Conservation (phyloP, 2,329 filamentous ascomycete genomes). For the Corynespora cassiicola region DNA sequence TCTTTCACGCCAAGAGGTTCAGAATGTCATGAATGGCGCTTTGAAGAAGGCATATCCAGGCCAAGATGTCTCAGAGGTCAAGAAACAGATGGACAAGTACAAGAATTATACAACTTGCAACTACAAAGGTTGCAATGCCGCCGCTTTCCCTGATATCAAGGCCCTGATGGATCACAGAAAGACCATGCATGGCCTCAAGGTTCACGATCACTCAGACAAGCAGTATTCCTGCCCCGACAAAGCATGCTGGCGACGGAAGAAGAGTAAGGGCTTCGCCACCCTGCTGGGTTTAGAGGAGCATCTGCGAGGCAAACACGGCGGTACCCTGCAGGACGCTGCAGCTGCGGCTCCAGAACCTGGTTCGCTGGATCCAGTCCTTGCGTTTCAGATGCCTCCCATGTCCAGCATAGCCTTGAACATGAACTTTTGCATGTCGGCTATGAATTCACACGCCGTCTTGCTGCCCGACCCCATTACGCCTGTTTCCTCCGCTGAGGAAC, state of each 20-base stretch:
- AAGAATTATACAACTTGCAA: constrained; percentile 24
- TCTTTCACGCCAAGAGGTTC: constrained; percentile 21
- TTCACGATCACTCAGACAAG: constrained; percentile 22
- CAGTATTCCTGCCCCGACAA: constrained; percentile 20
- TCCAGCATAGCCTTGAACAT: too few species aligned
- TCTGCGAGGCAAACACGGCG: constrained; percentile 13
- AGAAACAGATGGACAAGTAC: constrained; percentile 27
- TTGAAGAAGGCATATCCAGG: constrained; percentile 21
- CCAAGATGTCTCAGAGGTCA: constrained; percentile 13
- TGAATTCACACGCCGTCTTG: too few species aligned
- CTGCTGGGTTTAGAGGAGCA: constrained; percentile 20
- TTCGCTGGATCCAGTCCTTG: not conserved
- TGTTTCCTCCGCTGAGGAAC: constrained; percentile 2
- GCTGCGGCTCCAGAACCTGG: too few species aligned
- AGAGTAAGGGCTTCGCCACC: constrained; percentile 23
- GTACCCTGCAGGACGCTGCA: not conserved
- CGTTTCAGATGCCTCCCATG: not conserved
- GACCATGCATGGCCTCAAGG: constrained; percentile 19
- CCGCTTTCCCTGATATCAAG: constrained; percentile 21
- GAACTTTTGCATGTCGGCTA: constrained; percentile 3
- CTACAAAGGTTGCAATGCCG: constrained; percentile 22
- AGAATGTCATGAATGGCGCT: constrained; percentile 23
- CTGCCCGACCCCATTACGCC: constrained; percentile 10
- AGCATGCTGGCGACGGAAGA: constrained; percentile 21
- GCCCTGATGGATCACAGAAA: constrained; percentile 21